These are phyloP conservation scores for Eucalyptus leucophloia DNA, from an alignment of 345 rosid species.

Conservation along the genomic window DNA sequence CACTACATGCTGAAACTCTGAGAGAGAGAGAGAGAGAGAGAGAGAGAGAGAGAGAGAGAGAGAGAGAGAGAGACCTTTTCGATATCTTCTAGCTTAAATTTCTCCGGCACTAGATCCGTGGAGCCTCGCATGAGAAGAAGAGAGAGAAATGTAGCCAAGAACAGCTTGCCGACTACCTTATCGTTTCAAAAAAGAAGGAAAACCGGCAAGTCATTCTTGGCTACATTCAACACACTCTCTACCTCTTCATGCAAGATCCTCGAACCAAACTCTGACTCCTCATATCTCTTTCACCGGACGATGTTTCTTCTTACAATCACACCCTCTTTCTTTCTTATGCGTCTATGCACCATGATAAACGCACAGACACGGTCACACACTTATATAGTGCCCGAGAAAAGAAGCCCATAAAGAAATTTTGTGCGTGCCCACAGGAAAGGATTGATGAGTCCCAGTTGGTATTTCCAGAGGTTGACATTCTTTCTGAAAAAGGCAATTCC, in stretches of 20 bases:
- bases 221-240: constrained; percentile 27
- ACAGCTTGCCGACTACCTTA: constrained; percentile 29
- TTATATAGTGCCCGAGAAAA: not conserved
- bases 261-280: not conserved
- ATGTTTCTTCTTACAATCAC: not conserved
- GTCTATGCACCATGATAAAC: not conserved
- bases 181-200: not conserved
- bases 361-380: not conserved
- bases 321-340: not conserved
- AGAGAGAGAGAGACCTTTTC: not conserved
- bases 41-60: not conserved
- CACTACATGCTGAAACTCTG: not conserved
- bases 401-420: not conserved
- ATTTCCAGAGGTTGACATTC: not conserved
- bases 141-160: constrained; percentile 38
- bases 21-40: not conserved
- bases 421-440: not conserved
- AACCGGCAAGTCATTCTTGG: constrained; percentile 64
- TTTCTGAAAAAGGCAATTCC: not conserved
- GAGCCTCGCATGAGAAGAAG: constrained; percentile 29
- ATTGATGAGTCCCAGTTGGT: not conserved
- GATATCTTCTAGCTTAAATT: not conserved
- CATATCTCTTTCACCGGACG: not conserved
- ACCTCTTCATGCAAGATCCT: constrained; percentile 4
- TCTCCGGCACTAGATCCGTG: not conserved